Evolutionary conservation across 176 grass and related monocot species (phyloP), one percentile per base, ranked within the genome.

Genomic region (Raddia distichophylla): DNA sequence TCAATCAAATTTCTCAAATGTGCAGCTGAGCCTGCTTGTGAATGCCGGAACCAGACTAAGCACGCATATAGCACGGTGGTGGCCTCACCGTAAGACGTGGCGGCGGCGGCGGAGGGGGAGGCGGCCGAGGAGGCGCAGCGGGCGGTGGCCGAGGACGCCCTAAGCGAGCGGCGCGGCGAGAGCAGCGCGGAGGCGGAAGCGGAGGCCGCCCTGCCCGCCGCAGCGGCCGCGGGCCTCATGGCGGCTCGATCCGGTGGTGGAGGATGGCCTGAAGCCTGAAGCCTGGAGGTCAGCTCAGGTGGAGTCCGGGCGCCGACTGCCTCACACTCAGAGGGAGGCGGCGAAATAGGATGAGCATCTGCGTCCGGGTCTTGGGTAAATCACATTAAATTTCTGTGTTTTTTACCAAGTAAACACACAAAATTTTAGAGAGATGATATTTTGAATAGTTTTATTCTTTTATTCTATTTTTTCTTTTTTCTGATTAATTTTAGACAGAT

Each of bases 141-240:
- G 45, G 83, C 72, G 71, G 83, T 50, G 22, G 74, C 69, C 35
- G 75, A 44, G 18, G 66, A 72, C 0, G n/a, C 57, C 57, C 57
- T 71, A 27, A 80, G 43, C 4, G 68, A 65, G 8, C 68, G 84
- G 7, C 52, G 78, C 37, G 85, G 87, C 11, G 74, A 74, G 2
- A 71, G 64, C 0, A 91, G 72, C 48, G 77, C 81, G 16, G 88
- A 91, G 6, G 94, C 89, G 16, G 88, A 91, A 4, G 94, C 89
- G 35, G 91, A 91, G 18, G 80, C 80, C 7, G 69, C 53, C 57
- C 83, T 84, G 43, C 76, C 79, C 64, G 52, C 64, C 59, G 91
- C 86, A 12, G 77, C 80, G 52, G 60, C 71, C 46, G 91, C 86
- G 51, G 83, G 77, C 52, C 78, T 91, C 93, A 84, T 90, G 67